Evolutionary conservation across 768 basidiomycete species (phyloP), one percentile per base, ranked within the genome.

Genomic region (Mycena rebaudengoi): DNA sequence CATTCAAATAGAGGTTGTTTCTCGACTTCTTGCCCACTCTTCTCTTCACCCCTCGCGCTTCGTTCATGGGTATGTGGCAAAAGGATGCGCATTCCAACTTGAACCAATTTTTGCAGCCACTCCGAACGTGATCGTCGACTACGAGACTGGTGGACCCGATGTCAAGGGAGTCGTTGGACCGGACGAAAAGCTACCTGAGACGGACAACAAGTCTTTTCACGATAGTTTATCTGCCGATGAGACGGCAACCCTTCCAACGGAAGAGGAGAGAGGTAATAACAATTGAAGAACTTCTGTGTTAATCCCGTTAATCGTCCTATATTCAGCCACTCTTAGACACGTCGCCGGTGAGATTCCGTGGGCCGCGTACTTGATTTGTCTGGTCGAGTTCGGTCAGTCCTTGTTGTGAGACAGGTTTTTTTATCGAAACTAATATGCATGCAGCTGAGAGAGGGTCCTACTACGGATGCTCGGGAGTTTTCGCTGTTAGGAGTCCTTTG

Each of bases 111-210:
- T 28, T 32, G 25, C 21, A 64, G 64, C 52, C 20, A 48, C 64
- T 3, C 50, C 25, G 37, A 46, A 39, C 35, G 52, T 55, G 33
- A 49, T 60, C 33, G 35, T 28, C 51, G 58, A 60, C 57, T 55
- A 65, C 30, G 64, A 65, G 46, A 65, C 58, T 2, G 58, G 64
- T n/a, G 58, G 64, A n/a, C 57, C 52, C 11, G 63, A 65, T 51
- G 63, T 60, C n/a, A 60, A 53, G 51, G 64, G 52, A 14, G 52
- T 65, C 21, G 21, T 64, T 16, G 58, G 40, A 6, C 48, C 58
- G n/a, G 58, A 60, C 33, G 50, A 44, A 18, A 37, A 37, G 57
- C 40, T 43, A 2, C 20, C 39, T 23, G 33, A 58, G 30, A 56
- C 58, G 14, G 51, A 65, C 26, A 64, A 53, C 21, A 45, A 45